Evolutionary conservation across 148 eudicot species (phyloP), one percentile per base, ranked within the genome.

Genomic region (Camellia lanceoleosa): DNA sequence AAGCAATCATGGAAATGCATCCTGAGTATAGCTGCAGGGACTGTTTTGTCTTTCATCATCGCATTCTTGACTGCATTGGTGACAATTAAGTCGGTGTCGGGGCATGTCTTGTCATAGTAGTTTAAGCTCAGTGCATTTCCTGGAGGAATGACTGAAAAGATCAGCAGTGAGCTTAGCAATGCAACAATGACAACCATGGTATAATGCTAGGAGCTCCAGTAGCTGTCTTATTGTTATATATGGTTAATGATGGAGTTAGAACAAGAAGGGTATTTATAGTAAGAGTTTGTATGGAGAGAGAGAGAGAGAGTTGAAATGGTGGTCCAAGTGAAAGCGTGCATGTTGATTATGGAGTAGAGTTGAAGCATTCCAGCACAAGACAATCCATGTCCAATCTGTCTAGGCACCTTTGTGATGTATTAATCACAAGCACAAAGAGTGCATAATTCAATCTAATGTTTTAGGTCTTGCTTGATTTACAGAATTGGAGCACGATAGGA

Each of bases 1-100:
- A 94, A 94, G 75, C 98, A 94, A 74, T 94, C 98, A 67, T 94
- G 98, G 88, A 94, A 94, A 77, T 94, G 98, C 98, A 94, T 83
- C 51, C 97, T 87, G 61, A 94, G 95, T 56, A 94, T 78, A 23
- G 93, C 91, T 2, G 98, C 98, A 9, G 98, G 91, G 76, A 89
- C 93, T 1, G 90, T 92, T 19, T 87, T 85, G 81, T 94, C 95
- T 11, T 73, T 84, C 2, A 47, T 38, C 75, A 79, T 79, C 6
- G 90, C 92, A 7, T 83, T 84, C 58, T 77, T 87, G 30, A 92
- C 87, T 0, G 83, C 83, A 11, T 88, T 82, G 12, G 83, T 41
- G 67, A 94, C 79, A 13, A 86, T 83, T 3, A 64, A 56, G 77
- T 94, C 98, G 3, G 84, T 95, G 18, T 83, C 68, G 4, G 98